Base-by-base conservation (phyloP, 768 basidiomycete species). In the Mycena albidolilacea region DNA sequence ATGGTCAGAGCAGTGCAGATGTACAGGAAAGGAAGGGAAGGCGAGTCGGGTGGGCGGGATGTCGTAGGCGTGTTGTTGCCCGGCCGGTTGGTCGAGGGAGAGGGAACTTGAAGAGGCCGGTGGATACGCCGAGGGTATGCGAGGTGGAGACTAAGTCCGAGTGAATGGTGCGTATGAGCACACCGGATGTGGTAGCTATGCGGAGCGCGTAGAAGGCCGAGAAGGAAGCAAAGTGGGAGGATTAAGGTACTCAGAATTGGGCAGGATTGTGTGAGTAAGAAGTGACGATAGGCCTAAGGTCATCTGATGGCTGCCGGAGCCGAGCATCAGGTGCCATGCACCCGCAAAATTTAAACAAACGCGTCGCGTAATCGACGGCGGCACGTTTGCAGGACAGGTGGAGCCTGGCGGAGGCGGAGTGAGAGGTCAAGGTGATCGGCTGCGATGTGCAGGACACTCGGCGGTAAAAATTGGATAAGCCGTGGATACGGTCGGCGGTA, bases 331-430 rank as follows among this genome's bases (percentile, higher is more conserved):
- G 44, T 48, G 44, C 44, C 44, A 63, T 14, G 21, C 46, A 50
- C 44, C 30, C 62, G 35, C 62, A 63, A n/a, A n/a, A n/a, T n/a
- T n/a, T n/a, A n/a, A 63, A 35, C 62, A 50, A 63, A 63, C 62
- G 44, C 62, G 62, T 63, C 62, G 62, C 62, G 62, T 48, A 30
- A 44, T 63, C 14, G 46, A 48, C 5, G 46, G 46, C n/a, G 41
- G 39, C 43, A 61, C 60, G n/a, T 61, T 21, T 43, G 50, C n/a
- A 21, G 15, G 1, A 9, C n/a, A 30, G 19, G 15, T 15, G 15
- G n/a, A 30, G 30, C 2, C 30, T 30, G 50, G 50, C 50, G n/a
- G 50, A 52, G 50, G 50, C 50, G n/a, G 50, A 52, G 50, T 52
- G 50, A 21, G 39, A 41, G 38, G 59, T 39, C 59, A 60, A 60